A percentile compares a stretch with the other conserved stretches of the same genome.
phyloP scores from a whole-genome alignment of 169 alveolate genomes.

The Eimeria acervulina region DNA sequence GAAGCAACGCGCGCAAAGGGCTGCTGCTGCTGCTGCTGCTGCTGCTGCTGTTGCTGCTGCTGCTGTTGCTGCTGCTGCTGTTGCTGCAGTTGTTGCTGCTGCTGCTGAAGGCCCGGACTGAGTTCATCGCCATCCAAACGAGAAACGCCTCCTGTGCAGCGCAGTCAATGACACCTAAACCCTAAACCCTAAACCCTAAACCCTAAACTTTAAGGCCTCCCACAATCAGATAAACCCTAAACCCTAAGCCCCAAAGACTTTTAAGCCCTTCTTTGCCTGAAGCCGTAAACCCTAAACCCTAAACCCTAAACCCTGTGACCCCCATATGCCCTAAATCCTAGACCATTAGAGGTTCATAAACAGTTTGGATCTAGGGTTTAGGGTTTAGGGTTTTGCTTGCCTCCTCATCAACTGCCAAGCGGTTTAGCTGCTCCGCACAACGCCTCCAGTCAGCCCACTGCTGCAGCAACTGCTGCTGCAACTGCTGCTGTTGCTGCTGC shows the following conservation, averaged over 20 bases:
- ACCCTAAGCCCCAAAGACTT: background rate
- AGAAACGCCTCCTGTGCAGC: constrained; percentile 2
- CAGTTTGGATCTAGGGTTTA: background rate
- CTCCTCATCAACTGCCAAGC: constrained; percentile 60
- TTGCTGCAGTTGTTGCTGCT: constrained; percentile 34
- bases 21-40: constrained; percentile 25
- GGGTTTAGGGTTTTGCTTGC: constrained; percentile 27
- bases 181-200: constrained; percentile 4
- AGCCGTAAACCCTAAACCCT: background rate
- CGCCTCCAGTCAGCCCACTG: constrained; percentile 45
- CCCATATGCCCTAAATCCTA: background rate
- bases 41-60: constrained; percentile 14
- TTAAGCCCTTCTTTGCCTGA: background rate
- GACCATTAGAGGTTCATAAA: background rate
- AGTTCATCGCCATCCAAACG: constrained; percentile 30
- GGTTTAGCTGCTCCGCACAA: constrained; percentile 52
- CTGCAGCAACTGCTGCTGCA: constrained; percentile 64
- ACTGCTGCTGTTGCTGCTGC: constrained; percentile 41
- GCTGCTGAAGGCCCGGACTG: constrained; percentile 34
- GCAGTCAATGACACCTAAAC: background rate
- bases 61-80: constrained; percentile 6
- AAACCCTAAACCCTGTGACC: background rate
- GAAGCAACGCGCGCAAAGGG: constrained; percentile 42
- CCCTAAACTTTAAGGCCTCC: background rate
- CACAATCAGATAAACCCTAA: background rate